A percentile compares a stretch with the other conserved stretches of the same genome.
phyloP scores from a whole-genome alignment of 192 early-diverging fungal species.

The Coemansia sp. region DNA sequence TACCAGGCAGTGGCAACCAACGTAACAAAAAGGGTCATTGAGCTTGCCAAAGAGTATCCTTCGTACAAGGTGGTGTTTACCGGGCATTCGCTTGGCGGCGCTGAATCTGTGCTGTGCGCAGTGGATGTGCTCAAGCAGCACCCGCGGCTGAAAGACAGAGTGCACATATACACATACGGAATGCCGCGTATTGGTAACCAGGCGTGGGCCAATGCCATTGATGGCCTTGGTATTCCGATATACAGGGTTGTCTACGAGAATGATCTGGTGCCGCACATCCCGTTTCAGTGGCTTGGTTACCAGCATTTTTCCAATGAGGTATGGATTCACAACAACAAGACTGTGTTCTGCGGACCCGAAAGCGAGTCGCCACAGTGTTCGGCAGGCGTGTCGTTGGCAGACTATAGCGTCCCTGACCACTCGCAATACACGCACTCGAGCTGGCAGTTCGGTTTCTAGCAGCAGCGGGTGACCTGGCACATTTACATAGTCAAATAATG shows the following conservation, averaged over 20 bases:
- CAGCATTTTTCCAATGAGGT: slow-evolving; percentile 37
- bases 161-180: slow-evolving; percentile 51
- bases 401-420: slow-evolving; percentile 46
- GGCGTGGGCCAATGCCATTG: slow-evolving; percentile 37
- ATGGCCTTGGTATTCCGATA: slow-evolving; percentile 24
- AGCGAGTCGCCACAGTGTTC: slow-evolving; percentile 36
- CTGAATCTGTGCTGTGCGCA: slow-evolving; percentile 43
- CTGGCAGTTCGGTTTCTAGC: slow-evolving; percentile 25
- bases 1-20: slow-evolving; percentile 40
- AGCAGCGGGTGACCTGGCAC: not conserved
- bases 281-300: slow-evolving; percentile 54
- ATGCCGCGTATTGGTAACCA: slow-evolving; percentile 50
- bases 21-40: slow-evolving; percentile 13
- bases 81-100: slow-evolving; percentile 55
- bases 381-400: slow-evolving; percentile 16
- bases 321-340: slow-evolving; percentile 25
- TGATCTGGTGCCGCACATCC: slow-evolving; percentile 53
- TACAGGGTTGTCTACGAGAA: slow-evolving; percentile 45
- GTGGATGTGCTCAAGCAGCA: slow-evolving; percentile 25
- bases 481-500: too few species aligned
- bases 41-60: slow-evolving; percentile 23
- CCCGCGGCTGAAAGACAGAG: slow-evolving; percentile 30
- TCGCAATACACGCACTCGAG: slow-evolving; percentile 31
- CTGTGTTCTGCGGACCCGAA: slow-evolving; percentile 35
- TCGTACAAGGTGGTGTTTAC: slow-evolving; percentile 51